phyloP scores from a whole-genome alignment of 2,329 filamentous ascomycete species.

The Neocatenulostroma microsporum region DNA sequence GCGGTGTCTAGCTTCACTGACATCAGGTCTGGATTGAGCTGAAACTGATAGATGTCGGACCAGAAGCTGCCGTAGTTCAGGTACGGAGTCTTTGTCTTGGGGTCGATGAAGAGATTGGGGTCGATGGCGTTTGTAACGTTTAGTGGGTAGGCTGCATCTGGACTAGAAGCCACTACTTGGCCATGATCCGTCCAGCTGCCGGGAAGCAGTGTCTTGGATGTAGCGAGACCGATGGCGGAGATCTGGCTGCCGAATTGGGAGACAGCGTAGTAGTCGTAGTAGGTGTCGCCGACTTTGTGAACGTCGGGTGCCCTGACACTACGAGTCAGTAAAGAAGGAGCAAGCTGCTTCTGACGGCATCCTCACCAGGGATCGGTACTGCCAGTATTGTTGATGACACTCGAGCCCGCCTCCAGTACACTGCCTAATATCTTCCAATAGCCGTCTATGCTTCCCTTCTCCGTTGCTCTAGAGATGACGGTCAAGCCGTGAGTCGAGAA shows the following conservation, averaged over 20 bases:
- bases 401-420: constrained; percentile 1
- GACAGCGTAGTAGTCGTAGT: constrained; percentile 58
- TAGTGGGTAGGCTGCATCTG: constrained; percentile 36
- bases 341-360: no score
- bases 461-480: background rate
- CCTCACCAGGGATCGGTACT: constrained; percentile 1
- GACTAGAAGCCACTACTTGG: constrained; percentile 35
- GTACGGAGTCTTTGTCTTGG: constrained; percentile 37
- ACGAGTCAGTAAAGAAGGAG: background rate
- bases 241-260: constrained; percentile 53
- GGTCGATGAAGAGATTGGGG: constrained; percentile 32
- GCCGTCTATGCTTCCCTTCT: constrained; percentile 1
- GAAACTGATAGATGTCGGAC: constrained; percentile 51
- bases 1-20: constrained; percentile 1
- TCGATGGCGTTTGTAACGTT: constrained; percentile 47
- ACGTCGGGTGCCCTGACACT: constrained; percentile 56
- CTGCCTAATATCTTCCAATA: background rate
- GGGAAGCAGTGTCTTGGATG: constrained; percentile 40
- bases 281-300: constrained; percentile 47
- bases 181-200: constrained; percentile 55
- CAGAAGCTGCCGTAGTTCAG: constrained; percentile 63
- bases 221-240: constrained; percentile 55
- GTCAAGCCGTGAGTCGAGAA: constrained; percentile 1
- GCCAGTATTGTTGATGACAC: background rate
- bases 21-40: background rate